Conservation (phyloP, 176 grass and related monocot genomes). For the Juncus effusus region DNA sequence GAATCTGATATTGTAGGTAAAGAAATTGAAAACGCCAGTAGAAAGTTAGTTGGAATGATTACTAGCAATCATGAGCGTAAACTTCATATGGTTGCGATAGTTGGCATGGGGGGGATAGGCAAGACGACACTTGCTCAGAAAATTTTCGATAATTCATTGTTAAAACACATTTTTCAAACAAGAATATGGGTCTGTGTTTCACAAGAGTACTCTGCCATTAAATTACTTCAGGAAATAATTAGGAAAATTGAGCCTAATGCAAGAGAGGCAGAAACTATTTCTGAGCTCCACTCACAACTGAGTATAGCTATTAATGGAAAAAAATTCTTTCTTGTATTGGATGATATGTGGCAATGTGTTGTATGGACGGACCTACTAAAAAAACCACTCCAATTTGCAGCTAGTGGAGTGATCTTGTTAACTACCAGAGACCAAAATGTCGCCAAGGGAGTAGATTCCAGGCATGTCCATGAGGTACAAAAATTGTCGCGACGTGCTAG, state of each 20-base stretch:
- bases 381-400: conserved; percentile 18
- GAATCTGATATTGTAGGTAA: conserved; percentile 35
- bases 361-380: conserved; percentile 27
- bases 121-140: conserved; percentile 42
- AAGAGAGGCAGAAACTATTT: not conserved
- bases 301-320: not conserved
- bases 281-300: conserved; percentile 18
- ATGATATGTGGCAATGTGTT: conserved; percentile 37
- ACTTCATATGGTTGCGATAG: conserved; percentile 4
- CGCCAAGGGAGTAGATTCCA: conserved; percentile 10
- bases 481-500: conserved; percentile 14
- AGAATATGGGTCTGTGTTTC: conserved; percentile 38
- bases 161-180: conserved; percentile 18
- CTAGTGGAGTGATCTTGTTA: conserved; percentile 21
- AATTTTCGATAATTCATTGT: conserved; percentile 20
- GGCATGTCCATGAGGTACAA: conserved; percentile 28
- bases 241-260: not conserved
- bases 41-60: conserved; percentile 4
- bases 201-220: not conserved
- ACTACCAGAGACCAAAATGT: conserved; percentile 31
- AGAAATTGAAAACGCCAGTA: not conserved
- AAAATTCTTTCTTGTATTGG: conserved; percentile 33
- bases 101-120: conserved; percentile 32
- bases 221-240: conserved; percentile 22
- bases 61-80: conserved; percentile 10